phyloP scores from a whole-genome alignment of 2,329 filamentous ascomycete species.

The Teratosphaeria nubilosa region DNA sequence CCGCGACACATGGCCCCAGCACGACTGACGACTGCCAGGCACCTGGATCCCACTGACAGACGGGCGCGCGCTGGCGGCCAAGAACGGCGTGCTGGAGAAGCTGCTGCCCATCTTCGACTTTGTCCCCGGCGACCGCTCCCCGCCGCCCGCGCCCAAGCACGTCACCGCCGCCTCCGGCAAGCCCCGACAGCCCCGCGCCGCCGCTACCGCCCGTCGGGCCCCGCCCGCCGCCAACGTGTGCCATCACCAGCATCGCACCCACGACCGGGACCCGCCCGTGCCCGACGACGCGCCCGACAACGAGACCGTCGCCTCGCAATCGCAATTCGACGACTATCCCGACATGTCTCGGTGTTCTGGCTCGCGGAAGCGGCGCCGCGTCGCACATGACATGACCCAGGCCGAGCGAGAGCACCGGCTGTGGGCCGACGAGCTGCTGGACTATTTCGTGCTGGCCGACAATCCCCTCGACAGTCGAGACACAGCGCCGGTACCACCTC shows the following conservation, averaged over 20 bases:
- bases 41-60: conserved; percentile 90
- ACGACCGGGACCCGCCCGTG: conserved; percentile 18
- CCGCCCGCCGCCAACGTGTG: background rate
- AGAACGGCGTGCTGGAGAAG: conserved; percentile 78
- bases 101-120: conserved; percentile 84
- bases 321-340: conserved; percentile 73
- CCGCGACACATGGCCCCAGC: background rate
- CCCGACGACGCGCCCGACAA: conserved; percentile 72
- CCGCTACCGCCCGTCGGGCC: conserved; percentile 22
- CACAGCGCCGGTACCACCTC: conserved; percentile 65
- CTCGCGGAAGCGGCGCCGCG: conserved; percentile 68
- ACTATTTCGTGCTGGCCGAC: conserved; percentile 74
- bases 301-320: conserved; percentile 70
- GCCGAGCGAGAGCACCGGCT: conserved; percentile 77
- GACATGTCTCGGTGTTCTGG: conserved; percentile 56
- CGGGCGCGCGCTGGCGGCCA: conserved; percentile 70
- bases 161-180: conserved; percentile 60
- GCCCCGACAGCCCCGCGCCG: conserved; percentile 59
- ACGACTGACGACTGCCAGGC: conserved; percentile 42
- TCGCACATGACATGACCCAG: conserved; percentile 45
- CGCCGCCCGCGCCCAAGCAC: conserved; percentile 89
- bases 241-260: conserved; percentile 15
- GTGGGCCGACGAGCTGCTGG: conserved; percentile 85
- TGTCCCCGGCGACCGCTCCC: conserved; percentile 71
- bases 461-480: conserved; percentile 49